Percentiles rank a stretch among this genome's conserved stretches.
These are phyloP conservation scores for Persicaria maculosa DNA, from an alignment of 148 eudicot genomes.

Conservation along the genomic window DNA sequence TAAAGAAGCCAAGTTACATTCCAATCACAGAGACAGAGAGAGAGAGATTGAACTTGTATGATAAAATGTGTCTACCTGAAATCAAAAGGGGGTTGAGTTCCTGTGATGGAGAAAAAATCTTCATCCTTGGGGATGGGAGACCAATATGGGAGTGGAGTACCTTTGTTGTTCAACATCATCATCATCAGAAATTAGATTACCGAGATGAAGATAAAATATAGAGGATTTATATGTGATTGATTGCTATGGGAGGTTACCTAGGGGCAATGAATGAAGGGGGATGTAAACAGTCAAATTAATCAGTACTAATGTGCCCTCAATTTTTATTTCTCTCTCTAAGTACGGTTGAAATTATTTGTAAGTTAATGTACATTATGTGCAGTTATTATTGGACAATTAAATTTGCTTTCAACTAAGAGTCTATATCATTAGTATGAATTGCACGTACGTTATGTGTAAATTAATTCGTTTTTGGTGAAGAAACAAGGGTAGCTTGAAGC, in stretches of 20 bases:
- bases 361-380: neutral
- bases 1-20: neutral
- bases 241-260: neutral
- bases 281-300: neutral
- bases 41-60: no score
- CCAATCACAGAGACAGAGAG: no score
- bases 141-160: neutral
- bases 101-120: neutral
- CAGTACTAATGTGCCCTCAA: neutral
- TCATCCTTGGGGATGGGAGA: neutral
- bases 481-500: no score
- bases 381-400: neutral
- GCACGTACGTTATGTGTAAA: neutral
- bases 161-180: neutral
- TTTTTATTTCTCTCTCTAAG: neutral
- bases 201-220: neutral
- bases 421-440: neutral
- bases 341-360: neutral
- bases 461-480: neutral
- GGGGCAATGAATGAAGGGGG: neutral
- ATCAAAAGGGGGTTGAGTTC: neutral
- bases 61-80: neutral
- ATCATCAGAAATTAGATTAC: neutral
- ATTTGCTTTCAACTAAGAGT: neutral
- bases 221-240: neutral